phyloP scores from a whole-genome alignment of 805 yeast species.

The Vanderwaltozyma tropicalis region DNA sequence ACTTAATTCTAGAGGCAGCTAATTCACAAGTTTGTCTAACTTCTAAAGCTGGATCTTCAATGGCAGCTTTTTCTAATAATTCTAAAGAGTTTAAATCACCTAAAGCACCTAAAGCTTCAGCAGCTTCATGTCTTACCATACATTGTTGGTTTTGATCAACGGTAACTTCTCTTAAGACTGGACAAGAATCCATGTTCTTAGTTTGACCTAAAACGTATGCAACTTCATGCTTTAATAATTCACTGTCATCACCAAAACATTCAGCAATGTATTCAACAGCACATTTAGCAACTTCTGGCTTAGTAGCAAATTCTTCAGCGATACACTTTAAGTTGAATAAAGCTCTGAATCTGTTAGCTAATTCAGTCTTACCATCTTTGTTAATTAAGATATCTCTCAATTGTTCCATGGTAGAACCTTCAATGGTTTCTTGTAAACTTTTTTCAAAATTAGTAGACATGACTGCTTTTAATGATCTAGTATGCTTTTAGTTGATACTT shows the following conservation, averaged over 20 bases:
- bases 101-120: constrained; percentile 95
- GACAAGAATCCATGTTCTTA: constrained; percentile 68
- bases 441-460: constrained; percentile 31
- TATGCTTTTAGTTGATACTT: too few species aligned
- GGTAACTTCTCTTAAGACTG: constrained; percentile 63
- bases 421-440: constrained; percentile 30
- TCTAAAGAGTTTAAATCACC: constrained; percentile 69
- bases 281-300: constrained; percentile 42
- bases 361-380: constrained; percentile 41
- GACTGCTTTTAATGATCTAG: too few species aligned
- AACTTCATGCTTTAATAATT: constrained; percentile 91
- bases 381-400: constrained; percentile 62
- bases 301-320: constrained; percentile 59
- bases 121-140: constrained; percentile 99
- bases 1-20: constrained; percentile 87
- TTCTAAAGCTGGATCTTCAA: constrained; percentile 72
- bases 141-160: constrained; percentile 61
- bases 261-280: constrained; percentile 80
- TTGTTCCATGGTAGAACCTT: constrained; percentile 43
- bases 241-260: constrained; percentile 73
- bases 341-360: constrained; percentile 89
- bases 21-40: constrained; percentile 96
- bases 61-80: constrained; percentile 50
- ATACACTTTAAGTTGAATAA: constrained; percentile 79
- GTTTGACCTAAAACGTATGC: constrained; percentile 97